Evolutionary conservation across 1,139 yeast genomes (phyloP).

Genomic region (Geotrichum australiense): DNA sequence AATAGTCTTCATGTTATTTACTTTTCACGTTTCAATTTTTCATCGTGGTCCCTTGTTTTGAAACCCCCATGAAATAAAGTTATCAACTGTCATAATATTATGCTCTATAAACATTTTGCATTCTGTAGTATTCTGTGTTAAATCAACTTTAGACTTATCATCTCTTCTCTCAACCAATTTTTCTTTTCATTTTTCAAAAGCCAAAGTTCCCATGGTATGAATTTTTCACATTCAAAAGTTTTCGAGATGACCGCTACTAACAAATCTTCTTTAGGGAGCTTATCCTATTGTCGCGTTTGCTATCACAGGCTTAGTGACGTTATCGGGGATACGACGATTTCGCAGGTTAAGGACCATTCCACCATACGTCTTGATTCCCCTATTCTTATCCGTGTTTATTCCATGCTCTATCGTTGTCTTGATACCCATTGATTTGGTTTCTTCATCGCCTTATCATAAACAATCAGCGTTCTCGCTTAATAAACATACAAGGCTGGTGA

Average conservation of each 20-base stretch:
- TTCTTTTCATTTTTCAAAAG: too few relatives aligned
- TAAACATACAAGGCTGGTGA: slow-evolving; percentile 40
- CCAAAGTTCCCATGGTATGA: too few relatives aligned
- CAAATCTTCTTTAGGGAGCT: slow-evolving; percentile 27
- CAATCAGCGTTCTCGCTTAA: slow-evolving; percentile 39
- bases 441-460: slow-evolving; percentile 22
- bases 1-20: not conserved
- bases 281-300: slow-evolving; percentile 33
- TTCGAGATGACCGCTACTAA: too few relatives aligned
- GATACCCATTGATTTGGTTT: slow-evolving; percentile 49
- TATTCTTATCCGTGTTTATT: slow-evolving; percentile 44
- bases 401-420: slow-evolving; percentile 54
- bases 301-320: slow-evolving; percentile 31
- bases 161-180: too few relatives aligned
- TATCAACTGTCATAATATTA: too few relatives aligned
- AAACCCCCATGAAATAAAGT: too few relatives aligned
- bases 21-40: too few relatives aligned
- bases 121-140: too few relatives aligned
- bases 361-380: slow-evolving; percentile 36
- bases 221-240: too few relatives aligned
- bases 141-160: too few relatives aligned
- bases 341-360: slow-evolving; percentile 37
- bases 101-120: too few relatives aligned
- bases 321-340: slow-evolving; percentile 34
- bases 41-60: too few relatives aligned